Evolutionary conservation across 139 green algal species (phyloP).

Genomic region (Ulvella scutata): DNA sequence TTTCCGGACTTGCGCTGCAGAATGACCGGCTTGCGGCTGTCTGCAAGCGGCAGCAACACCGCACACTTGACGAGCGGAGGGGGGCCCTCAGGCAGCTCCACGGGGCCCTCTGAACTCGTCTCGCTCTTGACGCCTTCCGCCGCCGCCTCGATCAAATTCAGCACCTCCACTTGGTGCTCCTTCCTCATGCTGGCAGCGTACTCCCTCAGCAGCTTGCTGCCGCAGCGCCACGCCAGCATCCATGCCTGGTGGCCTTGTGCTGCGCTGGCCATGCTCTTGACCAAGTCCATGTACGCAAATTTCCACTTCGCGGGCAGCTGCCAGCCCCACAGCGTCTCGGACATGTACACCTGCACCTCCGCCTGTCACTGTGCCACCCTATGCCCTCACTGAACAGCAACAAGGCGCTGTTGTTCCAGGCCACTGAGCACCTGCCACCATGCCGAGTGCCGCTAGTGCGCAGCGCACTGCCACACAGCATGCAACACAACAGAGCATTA

Average conservation of each 20-base stretch:
- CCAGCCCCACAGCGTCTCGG: not conserved
- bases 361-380: no score
- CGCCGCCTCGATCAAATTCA: not conserved
- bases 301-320: not conserved
- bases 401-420: no score
- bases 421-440: no score
- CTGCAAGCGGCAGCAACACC: not conserved
- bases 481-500: no score
- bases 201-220: not conserved
- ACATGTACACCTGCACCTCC: not conserved
- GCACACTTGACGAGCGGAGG: not conserved
- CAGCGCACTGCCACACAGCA: no score
- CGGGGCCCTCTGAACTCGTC: not conserved
- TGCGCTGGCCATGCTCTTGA: not conserved
- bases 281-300: slow-evolving; percentile 2
- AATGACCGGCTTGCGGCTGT: not conserved
- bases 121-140: not conserved
- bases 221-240: not conserved
- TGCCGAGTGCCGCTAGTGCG: no score
- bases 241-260: not conserved
- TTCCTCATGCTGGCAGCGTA: not conserved
- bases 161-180: not conserved
- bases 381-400: no score
- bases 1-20: not conserved
- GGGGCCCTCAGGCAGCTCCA: not conserved